Base-by-base conservation (phyloP, 371 early-diverging fungal genomes). In the Mucor ambiguus region DNA sequence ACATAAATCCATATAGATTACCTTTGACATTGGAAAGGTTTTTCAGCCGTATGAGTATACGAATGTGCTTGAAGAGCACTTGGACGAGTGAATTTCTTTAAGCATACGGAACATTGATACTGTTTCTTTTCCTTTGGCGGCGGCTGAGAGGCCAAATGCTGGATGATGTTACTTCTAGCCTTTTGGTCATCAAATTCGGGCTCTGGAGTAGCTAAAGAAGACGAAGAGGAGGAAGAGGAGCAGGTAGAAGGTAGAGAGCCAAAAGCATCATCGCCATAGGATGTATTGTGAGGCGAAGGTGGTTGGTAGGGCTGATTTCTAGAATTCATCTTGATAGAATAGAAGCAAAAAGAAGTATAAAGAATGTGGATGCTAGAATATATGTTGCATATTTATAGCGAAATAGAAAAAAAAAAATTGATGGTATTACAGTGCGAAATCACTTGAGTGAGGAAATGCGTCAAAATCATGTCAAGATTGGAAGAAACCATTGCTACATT, bases 31-130 rank as follows among this genome's bases (percentile, higher is more conserved):
- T 82, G 74, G 72, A 87, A 87, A 2, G 93, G 94, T 60, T 88
- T 88, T 58, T 93, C 93, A 9, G 90, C 89, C 2, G 94, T 92
- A 67, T 94, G 94, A 1, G 89, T 87, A 66, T 87, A 85, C 22
- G 81, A 79, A 64, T 93, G 94, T 9, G 92, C 91, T n/a, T 80
- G 74, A 1, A 92, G 74, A 0, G 90, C 87, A 48, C 91, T 91
- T 0, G 95, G 95, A 18, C 93, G 87, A 37, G 85, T 85, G 68
- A 95, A 95, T 9, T 74, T 65, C 55, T 93, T 92, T 10, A 72
- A 66, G 66, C 95, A 95, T 14, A 73, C 63, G 3, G 66, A 55
- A 64, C 92, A 92, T 69, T 76, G 78, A 46, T 68, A 71, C 20
- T 58, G 64, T 10, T 62, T 68, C 28, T 62, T 62, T 6, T 54